Evolutionary conservation across 2,329 filamentous ascomycete genomes (phyloP), one percentile per base, ranked within the genome.

Genomic region (Plenodomus lindquistii): DNA sequence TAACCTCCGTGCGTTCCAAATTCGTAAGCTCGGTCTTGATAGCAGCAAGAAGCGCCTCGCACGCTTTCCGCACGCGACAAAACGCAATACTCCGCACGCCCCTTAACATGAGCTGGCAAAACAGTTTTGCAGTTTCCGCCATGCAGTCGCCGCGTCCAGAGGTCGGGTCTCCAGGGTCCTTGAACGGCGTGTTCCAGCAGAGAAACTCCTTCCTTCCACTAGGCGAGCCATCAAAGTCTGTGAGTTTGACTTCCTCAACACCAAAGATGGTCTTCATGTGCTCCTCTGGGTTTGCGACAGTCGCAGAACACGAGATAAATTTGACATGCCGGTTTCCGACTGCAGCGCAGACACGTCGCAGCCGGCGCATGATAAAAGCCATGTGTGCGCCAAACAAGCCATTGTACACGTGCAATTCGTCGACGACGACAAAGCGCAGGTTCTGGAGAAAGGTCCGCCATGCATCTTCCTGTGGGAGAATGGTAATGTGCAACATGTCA

Each of bases 231-330:
- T 99, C 94, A 63, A 89, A 92, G 65, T 97, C 91, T 1, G 93
- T 87, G 37, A 97, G 73, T 48, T 81, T 84, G 13, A 96, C 89
- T 55, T 92, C 79, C 0, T 91, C 83, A 6, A 96, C 82, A 0
- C 93, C 93, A 59, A 97, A 97, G n/a, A 99, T 88, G 0, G 90
- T 90, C 70, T 85, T 86, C 82, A 99, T 97, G 69, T 99, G 94
- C 62, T 91, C 82, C 59, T 88, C 80, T 0, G 94, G 94, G 65
- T 99, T 97, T 1, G 92, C 89, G 6, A 99, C 91, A 0, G 94
- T 99, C 3, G 94, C 94, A 40, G 94, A 99, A 71, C 94, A 99
- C 1, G 91, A 96, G 27, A 99, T 88, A 62, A 99, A 99, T 59
- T 85, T 91, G 54, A 97, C 84, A 56, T 85, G 81, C 9, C 83